A percentile compares a stretch with the other conserved stretches of the same genome.
Conservation (phyloP, 208 protist species). For the Sergeia podlipaevii region DNA sequence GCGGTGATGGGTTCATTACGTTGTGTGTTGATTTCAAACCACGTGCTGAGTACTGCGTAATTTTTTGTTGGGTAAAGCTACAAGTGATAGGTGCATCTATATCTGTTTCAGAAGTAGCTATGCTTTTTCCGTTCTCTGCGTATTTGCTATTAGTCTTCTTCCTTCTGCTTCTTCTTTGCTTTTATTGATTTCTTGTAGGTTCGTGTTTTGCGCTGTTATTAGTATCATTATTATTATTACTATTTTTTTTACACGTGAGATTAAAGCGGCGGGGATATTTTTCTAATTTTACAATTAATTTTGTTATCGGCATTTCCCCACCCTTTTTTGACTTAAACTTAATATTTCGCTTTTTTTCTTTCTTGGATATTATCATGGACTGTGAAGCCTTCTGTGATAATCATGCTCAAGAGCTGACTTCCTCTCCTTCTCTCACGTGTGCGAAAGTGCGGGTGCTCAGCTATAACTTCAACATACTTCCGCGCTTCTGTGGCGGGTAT, state of each 20-base stretch:
- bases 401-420: not conserved
- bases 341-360: too few relatives aligned
- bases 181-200: not conserved
- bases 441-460: constrained; percentile 64
- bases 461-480: constrained; percentile 91
- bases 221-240: not conserved
- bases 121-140: too few relatives aligned
- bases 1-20: too few relatives aligned
- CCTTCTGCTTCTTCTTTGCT: not conserved
- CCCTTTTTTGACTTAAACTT: too few relatives aligned
- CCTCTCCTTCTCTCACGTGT: not conserved
- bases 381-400: too few relatives aligned
- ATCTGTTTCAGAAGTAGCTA: not conserved
- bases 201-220: constrained; percentile 5
- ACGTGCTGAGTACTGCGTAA: too few relatives aligned
- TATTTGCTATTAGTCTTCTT: not conserved
- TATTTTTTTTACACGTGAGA: constrained; percentile 5
- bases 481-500: constrained; percentile 69
- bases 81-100: not conserved
- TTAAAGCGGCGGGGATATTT: too few relatives aligned
- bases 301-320: too few relatives aligned
- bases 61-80: not conserved
- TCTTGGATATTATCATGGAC: too few relatives aligned
- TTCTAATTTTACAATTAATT: too few relatives aligned
- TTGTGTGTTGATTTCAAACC: too few relatives aligned